Conservation (phyloP, 1,284 basidiomycete genomes). For the Papiliotrema flavescens region DNA sequence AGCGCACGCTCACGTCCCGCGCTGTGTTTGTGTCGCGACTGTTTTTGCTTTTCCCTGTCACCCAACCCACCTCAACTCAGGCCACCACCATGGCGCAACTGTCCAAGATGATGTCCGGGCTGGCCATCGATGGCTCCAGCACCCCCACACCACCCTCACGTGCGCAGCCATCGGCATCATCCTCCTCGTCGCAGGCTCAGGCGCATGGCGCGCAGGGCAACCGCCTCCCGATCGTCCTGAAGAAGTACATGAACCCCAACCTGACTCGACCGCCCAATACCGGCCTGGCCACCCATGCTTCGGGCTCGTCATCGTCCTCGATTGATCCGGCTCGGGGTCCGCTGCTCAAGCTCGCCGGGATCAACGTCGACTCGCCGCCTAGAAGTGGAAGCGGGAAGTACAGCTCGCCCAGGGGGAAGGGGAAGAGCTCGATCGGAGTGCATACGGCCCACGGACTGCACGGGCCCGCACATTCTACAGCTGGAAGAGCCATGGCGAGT, state of each 20-base stretch:
- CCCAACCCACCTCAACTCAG: background rate
- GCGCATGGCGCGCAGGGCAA: constrained; percentile 14
- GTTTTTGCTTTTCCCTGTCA: background rate
- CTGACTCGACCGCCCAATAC: constrained; percentile 41
- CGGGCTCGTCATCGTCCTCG: constrained; percentile 1
- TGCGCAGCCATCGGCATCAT: background rate
- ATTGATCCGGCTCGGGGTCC: constrained; percentile 32
- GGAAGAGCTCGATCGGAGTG: constrained; percentile 17
- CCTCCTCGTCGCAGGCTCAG: background rate
- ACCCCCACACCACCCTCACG: constrained; percentile 10
- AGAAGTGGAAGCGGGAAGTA: constrained; percentile 3
- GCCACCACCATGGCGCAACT: constrained; percentile 21
- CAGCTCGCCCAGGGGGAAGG: constrained; percentile 17
- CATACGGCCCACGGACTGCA: constrained; percentile 47
- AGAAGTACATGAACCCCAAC: constrained; percentile 49
- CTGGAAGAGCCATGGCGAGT: constrained; percentile 28
- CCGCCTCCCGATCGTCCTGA: constrained; percentile 45
- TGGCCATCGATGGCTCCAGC: constrained; percentile 15
- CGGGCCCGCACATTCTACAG: constrained; percentile 45
- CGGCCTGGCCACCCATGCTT: constrained; percentile 24
- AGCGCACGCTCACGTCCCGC: background rate
- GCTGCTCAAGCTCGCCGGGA: constrained; percentile 41
- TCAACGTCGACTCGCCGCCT: constrained; percentile 26
- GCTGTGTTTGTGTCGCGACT: constrained; percentile 6
- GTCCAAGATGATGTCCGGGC: constrained; percentile 25